Percentiles rank a stretch among this genome's conserved stretches.
These are phyloP conservation scores for Amanita fuliginea DNA, from an alignment of 768 basidiomycete genomes.

Conservation along the genomic window DNA sequence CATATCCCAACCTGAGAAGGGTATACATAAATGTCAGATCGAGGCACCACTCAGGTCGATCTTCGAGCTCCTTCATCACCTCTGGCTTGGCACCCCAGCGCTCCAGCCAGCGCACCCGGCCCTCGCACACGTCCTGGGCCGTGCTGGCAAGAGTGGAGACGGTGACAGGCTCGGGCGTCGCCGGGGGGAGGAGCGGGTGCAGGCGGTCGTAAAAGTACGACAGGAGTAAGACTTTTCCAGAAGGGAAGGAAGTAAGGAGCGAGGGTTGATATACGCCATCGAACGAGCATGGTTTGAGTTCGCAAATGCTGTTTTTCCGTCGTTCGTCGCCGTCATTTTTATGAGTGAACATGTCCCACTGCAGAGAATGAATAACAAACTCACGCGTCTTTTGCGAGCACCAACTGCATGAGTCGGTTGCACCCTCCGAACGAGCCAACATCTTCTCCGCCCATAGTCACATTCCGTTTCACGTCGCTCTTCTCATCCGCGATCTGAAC, in stretches of 20 bases:
- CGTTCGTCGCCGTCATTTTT: too few species aligned
- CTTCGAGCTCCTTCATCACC: constrained; percentile 54
- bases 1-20: constrained; percentile 81
- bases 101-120: constrained; percentile 46
- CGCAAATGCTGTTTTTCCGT: constrained; percentile 57
- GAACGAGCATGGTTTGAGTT: constrained; percentile 92
- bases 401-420: constrained; percentile 70
- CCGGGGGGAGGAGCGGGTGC: constrained; percentile 48
- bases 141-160: constrained; percentile 52
- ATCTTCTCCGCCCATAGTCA: constrained; percentile 80
- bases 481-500: constrained; percentile 52
- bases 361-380: too few species aligned
- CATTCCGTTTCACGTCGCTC: constrained; percentile 34
- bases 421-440: constrained; percentile 83
- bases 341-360: too few species aligned
- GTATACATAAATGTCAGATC: constrained; percentile 95
- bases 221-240: constrained; percentile 79
- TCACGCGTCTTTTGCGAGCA: constrained; percentile 91
- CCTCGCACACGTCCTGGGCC: constrained; percentile 66
- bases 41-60: constrained; percentile 88
- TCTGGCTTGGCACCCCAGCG: constrained; percentile 28
- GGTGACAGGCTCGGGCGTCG: constrained; percentile 19
- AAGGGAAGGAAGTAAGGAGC: constrained; percentile 76
- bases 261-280: constrained; percentile 96
- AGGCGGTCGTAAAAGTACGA: constrained; percentile 98